Conservation (phyloP, 2,329 filamentous ascomycete genomes). For the Herpotrichia juniperi region DNA sequence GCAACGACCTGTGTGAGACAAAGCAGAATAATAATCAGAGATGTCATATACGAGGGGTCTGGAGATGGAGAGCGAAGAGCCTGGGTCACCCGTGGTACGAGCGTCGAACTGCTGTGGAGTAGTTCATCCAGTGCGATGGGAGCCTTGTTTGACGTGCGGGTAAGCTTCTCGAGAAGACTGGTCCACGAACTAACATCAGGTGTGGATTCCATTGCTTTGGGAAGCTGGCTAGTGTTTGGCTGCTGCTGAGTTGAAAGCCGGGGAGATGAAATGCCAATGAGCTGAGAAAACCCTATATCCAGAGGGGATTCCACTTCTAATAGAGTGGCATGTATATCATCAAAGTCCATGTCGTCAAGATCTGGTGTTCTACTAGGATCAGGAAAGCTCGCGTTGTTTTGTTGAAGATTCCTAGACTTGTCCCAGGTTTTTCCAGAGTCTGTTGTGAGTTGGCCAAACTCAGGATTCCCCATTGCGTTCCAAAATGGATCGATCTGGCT, state of each 20-base stretch:
- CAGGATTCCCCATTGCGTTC: too few species aligned
- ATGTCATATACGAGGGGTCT: neutral
- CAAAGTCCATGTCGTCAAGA: neutral
- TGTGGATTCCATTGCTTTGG: neutral
- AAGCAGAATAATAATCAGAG: neutral
- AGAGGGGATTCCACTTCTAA: neutral
- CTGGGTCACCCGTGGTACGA: neutral
- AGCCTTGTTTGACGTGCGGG: neutral
- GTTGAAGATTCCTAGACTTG: too few species aligned
- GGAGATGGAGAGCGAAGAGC: neutral
- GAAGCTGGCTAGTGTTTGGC: neutral
- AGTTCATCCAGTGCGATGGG: neutral
- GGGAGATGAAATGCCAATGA: too few species aligned
- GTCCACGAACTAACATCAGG: neutral
- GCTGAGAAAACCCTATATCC: neutral
- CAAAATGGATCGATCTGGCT: too few species aligned
- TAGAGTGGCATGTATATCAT: neutral
- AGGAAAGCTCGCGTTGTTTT: too few species aligned
- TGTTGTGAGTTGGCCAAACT: too few species aligned
- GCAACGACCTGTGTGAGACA: neutral
- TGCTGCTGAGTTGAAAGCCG: too few species aligned
- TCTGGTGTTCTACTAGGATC: too few species aligned
- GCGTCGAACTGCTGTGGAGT: neutral
- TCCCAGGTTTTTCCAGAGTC: too few species aligned
- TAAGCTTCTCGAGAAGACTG: neutral